Percentiles rank a stretch among this genome's conserved stretches.
Conservation (phyloP, 2,329 filamentous ascomycete species). For the Aspergillus uvarum region DNA sequence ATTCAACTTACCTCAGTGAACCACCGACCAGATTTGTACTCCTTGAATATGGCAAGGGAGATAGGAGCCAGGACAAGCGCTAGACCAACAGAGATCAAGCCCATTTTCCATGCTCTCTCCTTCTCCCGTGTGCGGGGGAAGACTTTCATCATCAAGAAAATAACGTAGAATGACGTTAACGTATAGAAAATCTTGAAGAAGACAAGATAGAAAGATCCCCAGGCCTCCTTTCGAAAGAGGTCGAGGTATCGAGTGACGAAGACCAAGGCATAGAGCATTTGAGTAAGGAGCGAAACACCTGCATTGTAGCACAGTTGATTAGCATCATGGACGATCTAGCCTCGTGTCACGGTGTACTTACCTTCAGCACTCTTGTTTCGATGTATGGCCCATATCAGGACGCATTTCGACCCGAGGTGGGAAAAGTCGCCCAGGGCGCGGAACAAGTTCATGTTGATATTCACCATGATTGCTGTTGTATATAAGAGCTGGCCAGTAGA, state of each 20-base stretch:
- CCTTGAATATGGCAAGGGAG: slow-evolving; percentile 67
- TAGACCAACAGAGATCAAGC: slow-evolving; percentile 65
- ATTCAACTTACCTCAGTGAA: slow-evolving; percentile 41
- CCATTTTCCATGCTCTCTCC: slow-evolving; percentile 92
- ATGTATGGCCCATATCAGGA: slow-evolving; percentile 88
- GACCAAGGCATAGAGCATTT: slow-evolving; percentile 80
- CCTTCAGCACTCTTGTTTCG: slow-evolving; percentile 83
- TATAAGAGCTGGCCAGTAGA: background rate
- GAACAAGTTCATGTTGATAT: slow-evolving; percentile 51
- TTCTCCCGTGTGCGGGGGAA: slow-evolving; percentile 85
- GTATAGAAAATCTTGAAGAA: slow-evolving; percentile 91
- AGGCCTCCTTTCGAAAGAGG: slow-evolving; percentile 57
- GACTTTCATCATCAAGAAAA: slow-evolving; percentile 81
- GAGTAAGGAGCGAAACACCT: slow-evolving; percentile 87
- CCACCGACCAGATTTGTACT: slow-evolving; percentile 43
- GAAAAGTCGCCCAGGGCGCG: slow-evolving; percentile 80
- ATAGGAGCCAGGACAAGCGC: slow-evolving; percentile 70
- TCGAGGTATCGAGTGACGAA: slow-evolving; percentile 87
- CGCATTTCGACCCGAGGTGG: slow-evolving; percentile 82
- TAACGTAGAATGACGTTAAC: slow-evolving; percentile 76
- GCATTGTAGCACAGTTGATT: slow-evolving; percentile 15
- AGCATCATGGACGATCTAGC: slow-evolving; percentile 7
- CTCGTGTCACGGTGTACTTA: slow-evolving; percentile 30
- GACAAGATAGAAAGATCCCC: slow-evolving; percentile 63
- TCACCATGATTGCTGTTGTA: slow-evolving; percentile 11